Evolutionary conservation across 306 rosid genomes (phyloP).

Genomic region (Vigna hirtella): DNA sequence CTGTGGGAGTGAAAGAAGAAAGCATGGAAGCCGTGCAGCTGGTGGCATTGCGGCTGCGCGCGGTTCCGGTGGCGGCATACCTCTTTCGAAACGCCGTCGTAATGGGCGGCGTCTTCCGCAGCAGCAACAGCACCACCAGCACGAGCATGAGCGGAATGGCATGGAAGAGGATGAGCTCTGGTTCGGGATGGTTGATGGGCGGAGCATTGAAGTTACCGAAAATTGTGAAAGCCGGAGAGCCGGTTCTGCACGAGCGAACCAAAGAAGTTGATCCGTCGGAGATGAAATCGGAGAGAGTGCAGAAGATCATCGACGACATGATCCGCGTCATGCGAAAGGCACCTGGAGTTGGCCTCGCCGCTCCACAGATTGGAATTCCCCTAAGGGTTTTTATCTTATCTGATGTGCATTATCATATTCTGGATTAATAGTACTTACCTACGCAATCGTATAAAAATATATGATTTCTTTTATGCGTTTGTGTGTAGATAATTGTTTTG

Average conservation of each 20-base stretch:
- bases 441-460: too few relatives aligned
- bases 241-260: constrained; percentile 76
- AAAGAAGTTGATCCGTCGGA: constrained; percentile 56
- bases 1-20: background rate
- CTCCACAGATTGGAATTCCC: constrained; percentile 91
- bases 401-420: too few relatives aligned
- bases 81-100: background rate
- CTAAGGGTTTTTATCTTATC: constrained; percentile 53
- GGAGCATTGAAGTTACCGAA: constrained; percentile 54
- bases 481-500: constrained; percentile 75
- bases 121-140: too few relatives aligned
- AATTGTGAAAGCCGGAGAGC: constrained; percentile 77
- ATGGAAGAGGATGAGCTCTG: background rate
- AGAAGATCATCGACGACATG: constrained; percentile 82
- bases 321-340: constrained; percentile 68
- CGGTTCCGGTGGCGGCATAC: background rate
- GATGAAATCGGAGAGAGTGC: constrained; percentile 74
- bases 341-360: constrained; percentile 94
- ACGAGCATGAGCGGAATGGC: too few relatives aligned
- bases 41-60: background rate
- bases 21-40: constrained; percentile 19
- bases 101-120: too few relatives aligned
- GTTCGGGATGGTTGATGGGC: constrained; percentile 40
- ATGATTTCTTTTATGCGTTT: too few relatives aligned
- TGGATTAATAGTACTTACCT: too few relatives aligned